Evolutionary conservation across 805 yeast species (phyloP), one percentile per base, ranked within the genome.

Genomic region (Suhomyces faveliae): DNA sequence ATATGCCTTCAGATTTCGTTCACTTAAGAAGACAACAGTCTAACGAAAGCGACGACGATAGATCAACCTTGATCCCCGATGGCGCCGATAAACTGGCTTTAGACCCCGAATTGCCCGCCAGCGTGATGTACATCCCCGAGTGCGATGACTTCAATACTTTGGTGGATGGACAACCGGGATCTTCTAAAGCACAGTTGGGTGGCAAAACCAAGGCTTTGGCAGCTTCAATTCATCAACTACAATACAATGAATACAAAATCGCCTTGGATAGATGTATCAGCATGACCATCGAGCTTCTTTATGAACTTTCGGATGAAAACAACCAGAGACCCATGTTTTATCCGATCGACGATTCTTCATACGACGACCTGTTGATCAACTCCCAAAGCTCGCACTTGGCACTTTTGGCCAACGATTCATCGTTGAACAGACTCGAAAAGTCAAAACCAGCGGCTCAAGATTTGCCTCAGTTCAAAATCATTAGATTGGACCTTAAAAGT

Each of bases 221-320:
- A 40, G 72, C 85, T 1, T 85, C 89, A 45, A 62, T 85, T 25
- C 81, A 83, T 49, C 96, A 91, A 60, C 67, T 85, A 48, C 86
- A 81, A 51, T 92, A 87, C 63, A 89, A 89, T 60, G 83, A 84
- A 56, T 84, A 84, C 68, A 78, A 86, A 47, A 70, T 81, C 0
- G 76, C 85, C 0, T 70, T 91, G 47, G 85, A 81, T 49, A 71
- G 87, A 44, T 75, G 84, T 1, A 83, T 87, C 48, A 68, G 75
- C 50, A 72, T 77, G 24, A 77, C 84, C 1, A 67, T 76, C 11
- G 78, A 75, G 33, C 58, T 85, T 22, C 59, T 87, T 42, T 59
- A 64, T 17, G 80, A 82, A 17, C 63, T 87, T 13, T 71, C 75
- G 17, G 55, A 50, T 1, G 91, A 85, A 58, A 87, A 87, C 58